Evolutionary conservation across 768 basidiomycete genomes (phyloP), one percentile per base, ranked within the genome.

Genomic region (Amanita jacksonii): DNA sequence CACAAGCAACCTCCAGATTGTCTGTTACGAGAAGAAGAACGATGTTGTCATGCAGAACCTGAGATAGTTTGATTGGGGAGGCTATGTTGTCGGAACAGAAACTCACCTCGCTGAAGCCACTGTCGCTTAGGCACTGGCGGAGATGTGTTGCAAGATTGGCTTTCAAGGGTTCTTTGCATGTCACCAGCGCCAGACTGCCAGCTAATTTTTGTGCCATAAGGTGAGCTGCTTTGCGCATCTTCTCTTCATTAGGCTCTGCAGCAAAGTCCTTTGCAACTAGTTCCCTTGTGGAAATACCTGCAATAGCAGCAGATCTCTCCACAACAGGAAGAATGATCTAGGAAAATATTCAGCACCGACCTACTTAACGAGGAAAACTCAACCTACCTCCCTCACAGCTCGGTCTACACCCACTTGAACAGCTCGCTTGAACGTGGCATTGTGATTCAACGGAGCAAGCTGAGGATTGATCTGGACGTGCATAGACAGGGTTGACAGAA

Each of bases 171-270:
- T 99, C 96, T 60, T 97, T 98, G 72, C 94, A 98, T 13, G 96
- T 98, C 12, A 99, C 96, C 43, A 97, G 67, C 19, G 96, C 96
- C 38, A 99, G 76, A 53, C 88, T 93, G 31, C 94, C 93, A 12
- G 96, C 96, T 41, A 99, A 76, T 59, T 91, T 94, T 63, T 91
- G 90, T 1, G 92, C 93, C 93, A 97, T 98, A 27, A 91, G 61
- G 60, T 96, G 91, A 9, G 87, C 91, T 19, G 96, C 90, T 54
- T 83, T 83, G 25, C 90, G 83, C 55, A 99, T 64, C 60, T 87
- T 93, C 39, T 85, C 80, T 54, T 98, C 92, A 55, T 86, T 88
- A 19, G 81, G 69, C 51, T 99, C 96, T 40, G 87, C 89, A 3
- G 85, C 91, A 51, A 93, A 99, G 61, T 99, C 96, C 64, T 98